Base-by-base conservation (phyloP, 2,329 filamentous ascomycete genomes). In the Penicillium brasilianum region DNA sequence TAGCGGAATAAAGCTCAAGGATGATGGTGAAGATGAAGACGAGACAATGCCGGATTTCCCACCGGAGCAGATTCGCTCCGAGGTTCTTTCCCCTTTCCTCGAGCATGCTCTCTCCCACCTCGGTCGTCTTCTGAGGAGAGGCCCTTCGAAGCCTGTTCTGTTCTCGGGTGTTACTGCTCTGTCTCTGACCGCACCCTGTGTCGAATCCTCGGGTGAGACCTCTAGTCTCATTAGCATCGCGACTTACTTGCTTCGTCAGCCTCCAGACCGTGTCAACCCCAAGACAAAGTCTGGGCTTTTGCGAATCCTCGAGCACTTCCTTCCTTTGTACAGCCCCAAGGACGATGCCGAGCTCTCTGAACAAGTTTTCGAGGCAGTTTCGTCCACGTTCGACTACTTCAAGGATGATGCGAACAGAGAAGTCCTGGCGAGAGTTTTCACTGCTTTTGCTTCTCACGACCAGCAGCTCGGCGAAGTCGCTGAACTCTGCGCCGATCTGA, bases 361-460 rank as follows among this genome's bases (percentile, higher is more conserved):
- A 48, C 83, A 85, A 37, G 86, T 96, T 0, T 96, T 90, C 73
- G 82, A 87, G 49, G 91, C 91, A 0, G 78, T 95, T 10, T 89
- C 91, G 4, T 88, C 91, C 0, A 84, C 98, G 36, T 98, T 97
- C 73, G 91, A 92, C 57, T 97, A 93, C 74, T 94, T 98, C 80
- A 91, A 88, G 69, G 93, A 98, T 74, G 85, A 88, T 46, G 80
- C 86, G 46, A 96, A 92, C 71, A 86, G 95, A 57, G 83, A 88
- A 63, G 83, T 91, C 0, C 79, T 98, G 30, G 90, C 90, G 16
- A 83, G 88, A 48, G 89, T 96, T 3, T 79, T 98, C 8, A 77
- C 83, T 14, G 88, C 89, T 18, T 88, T 97, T 62, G 87, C 91
- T 1, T 79, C 83, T 8, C 86, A 86, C 49, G 87, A 92, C 60